These are phyloP conservation scores for Pichia sp. DNA, from an alignment of 1,139 yeast species.

Conservation along the genomic window DNA sequence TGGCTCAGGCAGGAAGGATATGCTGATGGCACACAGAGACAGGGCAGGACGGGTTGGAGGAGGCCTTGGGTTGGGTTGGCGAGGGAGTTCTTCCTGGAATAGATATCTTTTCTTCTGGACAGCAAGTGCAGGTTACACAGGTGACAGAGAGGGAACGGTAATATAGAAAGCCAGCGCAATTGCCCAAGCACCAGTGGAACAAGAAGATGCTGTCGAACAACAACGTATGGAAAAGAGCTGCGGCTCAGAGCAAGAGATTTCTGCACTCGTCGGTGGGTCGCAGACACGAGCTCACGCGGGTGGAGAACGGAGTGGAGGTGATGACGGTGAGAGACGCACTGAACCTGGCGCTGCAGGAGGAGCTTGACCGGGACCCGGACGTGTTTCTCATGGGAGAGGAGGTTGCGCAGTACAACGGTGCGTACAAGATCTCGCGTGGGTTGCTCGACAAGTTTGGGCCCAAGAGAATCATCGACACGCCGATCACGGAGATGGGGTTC, in stretches of 20 bases:
- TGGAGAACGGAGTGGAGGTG: constrained; percentile 35
- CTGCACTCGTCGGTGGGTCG: constrained; percentile 6
- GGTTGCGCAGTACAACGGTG: constrained; percentile 98
- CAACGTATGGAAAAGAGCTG: not conserved
- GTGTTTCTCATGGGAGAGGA: constrained; percentile 98
- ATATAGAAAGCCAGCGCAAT: too few species aligned
- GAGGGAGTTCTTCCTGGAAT: too few species aligned
- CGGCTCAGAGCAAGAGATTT: constrained; percentile 6
- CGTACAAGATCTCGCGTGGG: constrained; percentile 95
- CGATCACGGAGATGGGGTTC: constrained; percentile 99
- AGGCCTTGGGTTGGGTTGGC: too few species aligned
- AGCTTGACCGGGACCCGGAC: constrained; percentile 90
- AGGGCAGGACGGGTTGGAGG: too few species aligned
- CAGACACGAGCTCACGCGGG: constrained; percentile 16
- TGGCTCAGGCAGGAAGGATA: not conserved
- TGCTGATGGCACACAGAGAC: not conserved
- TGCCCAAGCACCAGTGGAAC: too few species aligned
- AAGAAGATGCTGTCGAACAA: constrained; percentile 1
- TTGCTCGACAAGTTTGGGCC: constrained; percentile 95
- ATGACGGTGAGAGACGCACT: constrained; percentile 97
- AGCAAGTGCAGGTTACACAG: too few species aligned
- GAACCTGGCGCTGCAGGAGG: constrained; percentile 94
- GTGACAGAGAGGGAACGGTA: too few species aligned
- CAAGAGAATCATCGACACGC: constrained; percentile 93
- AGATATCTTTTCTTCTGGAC: too few species aligned